Evolutionary conservation across 129 eudicot genomes (phyloP), one percentile per base, ranked within the genome.

Genomic region (Cynara cardunculus): DNA sequence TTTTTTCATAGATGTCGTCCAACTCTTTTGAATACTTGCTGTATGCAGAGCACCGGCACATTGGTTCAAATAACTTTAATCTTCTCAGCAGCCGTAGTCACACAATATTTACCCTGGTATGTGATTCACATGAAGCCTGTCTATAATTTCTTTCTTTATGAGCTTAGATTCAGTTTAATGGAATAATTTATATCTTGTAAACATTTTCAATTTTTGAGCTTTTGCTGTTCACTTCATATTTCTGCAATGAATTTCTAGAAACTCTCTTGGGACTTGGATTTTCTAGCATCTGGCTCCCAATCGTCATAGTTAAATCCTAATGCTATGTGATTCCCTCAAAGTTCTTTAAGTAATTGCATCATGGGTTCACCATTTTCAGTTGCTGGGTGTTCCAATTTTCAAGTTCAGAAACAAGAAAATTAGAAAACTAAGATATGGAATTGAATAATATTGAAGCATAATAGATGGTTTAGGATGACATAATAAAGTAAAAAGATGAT

Each of bases 51-150:
- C 99, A 96, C 76, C 90, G 99, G 0, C 99, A 96, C 85, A 97
- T 96, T 35, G 99, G 99, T 62, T 96, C 99, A 44, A 96, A 96
- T 82, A 96, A 96, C 69, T 96, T 90, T 75, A 96, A 96, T 75
- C 90, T 96, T 32, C 90, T 96, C 62, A 96, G 99, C 84, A 96
- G 98, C 80, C 94, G 99, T 27, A 96, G 99, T 83, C 99, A 96
- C 84, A 96, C 99, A 71, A 96, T 96, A 87, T 96, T 93, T 69
- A 92, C 99, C 39, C 84, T 96, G 99, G 99, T 96, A 91, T 10
- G 91, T 68, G n/a, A 26, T 75, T 74, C 30, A 81, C 70, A 8
- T 41, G 14, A 56, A 82, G 30, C 21, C 30, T 32, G 8, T 82
- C 8, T 79, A 46, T 73, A 78, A 11, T 26, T 84, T 39, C 28